A percentile compares a stretch with the other conserved stretches of the same genome.
Conservation (phyloP, 257 asterid species). For the Solanum chiquidenum region DNA sequence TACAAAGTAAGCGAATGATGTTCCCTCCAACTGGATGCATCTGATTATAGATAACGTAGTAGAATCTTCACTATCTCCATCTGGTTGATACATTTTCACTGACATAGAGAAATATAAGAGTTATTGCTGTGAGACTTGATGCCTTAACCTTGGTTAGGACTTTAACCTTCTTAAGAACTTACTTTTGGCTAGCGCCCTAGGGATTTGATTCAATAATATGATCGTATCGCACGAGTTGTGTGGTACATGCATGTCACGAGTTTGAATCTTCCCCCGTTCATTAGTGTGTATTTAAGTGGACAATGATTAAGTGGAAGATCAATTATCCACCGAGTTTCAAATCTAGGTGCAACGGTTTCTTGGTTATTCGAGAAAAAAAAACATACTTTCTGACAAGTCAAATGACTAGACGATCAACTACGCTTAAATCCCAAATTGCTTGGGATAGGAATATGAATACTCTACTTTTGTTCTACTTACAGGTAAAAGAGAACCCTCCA, state of each 20-base stretch:
- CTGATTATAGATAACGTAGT: too few relatives aligned
- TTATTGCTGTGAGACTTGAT: too few relatives aligned
- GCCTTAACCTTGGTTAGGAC: neutral
- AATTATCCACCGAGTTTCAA: neutral
- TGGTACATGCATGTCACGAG: neutral
- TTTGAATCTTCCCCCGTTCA: neutral
- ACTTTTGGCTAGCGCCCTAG: neutral
- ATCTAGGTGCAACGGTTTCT: neutral
- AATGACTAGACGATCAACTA: neutral
- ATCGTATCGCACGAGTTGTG: neutral
- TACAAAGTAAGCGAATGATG: too few relatives aligned
- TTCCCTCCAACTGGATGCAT: too few relatives aligned
- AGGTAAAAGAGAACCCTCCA: neutral
- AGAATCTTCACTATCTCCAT: too few relatives aligned
- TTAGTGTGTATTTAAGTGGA: neutral
- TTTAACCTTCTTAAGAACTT: neutral
- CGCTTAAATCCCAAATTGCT: neutral
- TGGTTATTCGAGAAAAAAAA: neutral
- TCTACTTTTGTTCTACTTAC: neutral
- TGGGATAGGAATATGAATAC: neutral
- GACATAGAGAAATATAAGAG: too few relatives aligned
- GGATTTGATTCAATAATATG: neutral
- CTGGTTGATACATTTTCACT: too few relatives aligned
- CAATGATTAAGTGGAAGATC: neutral
- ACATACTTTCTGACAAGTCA: neutral